Conservation (phyloP, 2,329 filamentous ascomycete genomes). For the Dactylellina haptotyla region DNA sequence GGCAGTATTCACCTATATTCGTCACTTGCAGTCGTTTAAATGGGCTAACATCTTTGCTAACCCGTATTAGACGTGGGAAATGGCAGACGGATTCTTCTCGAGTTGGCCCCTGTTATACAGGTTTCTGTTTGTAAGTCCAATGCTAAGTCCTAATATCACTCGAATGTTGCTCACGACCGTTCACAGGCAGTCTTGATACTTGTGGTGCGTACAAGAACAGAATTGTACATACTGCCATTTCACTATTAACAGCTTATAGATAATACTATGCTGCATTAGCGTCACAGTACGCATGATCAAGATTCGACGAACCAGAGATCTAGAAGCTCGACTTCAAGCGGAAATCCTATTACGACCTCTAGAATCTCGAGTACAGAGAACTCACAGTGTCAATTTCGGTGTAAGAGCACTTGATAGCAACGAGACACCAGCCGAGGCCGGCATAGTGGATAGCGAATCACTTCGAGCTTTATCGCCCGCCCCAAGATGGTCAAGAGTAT, state of each 20-base stretch:
- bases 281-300: constrained; percentile 9
- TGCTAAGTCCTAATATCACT: background rate
- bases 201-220: constrained; percentile 15
- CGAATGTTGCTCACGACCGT: background rate
- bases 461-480: constrained; percentile 28
- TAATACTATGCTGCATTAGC: constrained; percentile 10
- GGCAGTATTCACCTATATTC: too few relatives aligned
- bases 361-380: constrained; percentile 6
- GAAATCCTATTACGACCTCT: constrained; percentile 16
- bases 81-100: constrained; percentile 21
- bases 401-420: constrained; percentile 43
- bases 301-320: background rate
- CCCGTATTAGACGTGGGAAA: background rate
- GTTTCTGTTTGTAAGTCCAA: constrained; percentile 44
- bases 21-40: too few relatives aligned
- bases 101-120: constrained; percentile 24
- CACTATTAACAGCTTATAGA: background rate
- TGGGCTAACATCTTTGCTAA: too few relatives aligned
- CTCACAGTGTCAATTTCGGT: constrained; percentile 43
- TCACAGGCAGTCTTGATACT: constrained; percentile 13
- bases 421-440: constrained; percentile 39
- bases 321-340: constrained; percentile 19
- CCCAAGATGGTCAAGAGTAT: constrained; percentile 33
- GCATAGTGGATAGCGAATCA: constrained; percentile 46
- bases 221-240: too few relatives aligned